Base-by-base conservation (phyloP, 768 basidiomycete species). In the Kwoniella newhampshirensis region DNA sequence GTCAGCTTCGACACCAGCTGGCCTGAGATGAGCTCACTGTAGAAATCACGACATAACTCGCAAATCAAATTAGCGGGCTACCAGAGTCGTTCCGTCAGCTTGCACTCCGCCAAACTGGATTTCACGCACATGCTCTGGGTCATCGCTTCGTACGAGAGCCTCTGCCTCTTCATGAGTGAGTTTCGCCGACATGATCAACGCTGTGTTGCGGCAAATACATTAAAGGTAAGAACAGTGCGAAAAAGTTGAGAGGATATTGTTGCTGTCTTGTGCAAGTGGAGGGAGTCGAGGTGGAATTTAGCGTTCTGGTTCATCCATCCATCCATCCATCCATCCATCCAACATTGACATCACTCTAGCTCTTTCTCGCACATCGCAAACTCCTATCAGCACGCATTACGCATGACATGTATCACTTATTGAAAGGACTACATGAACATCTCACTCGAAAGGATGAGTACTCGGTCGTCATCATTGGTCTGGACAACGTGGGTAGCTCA, bases 391-490 rank as follows among this genome's bases (percentile, higher is more conserved):
- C n/a, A n/a, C n/a, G n/a, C 32, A 32, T 6, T 32, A 6, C 32
- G 13, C 6, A 32, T 26, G 20, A 27, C 36, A 94, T 96, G 93
- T 97, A 94, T 77, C 91, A 96, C 77, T 83, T 98, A 32, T 82
- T 97, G 74, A 90, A 89, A 69, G 93, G 93, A 32, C 80, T 96
- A 3, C 87, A 96, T 77, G 87, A 89, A 75, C 86, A 92, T 77
- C 77, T 97, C 28, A 98, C 90, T 25, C 85, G 88, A 9, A 78
- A 78, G 59, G 77, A 89, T 58, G 90, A 94, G 67, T 97, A 93
- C 74, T 91, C 89, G 9, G 86, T 97, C 25, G 89, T 97, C 50
- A 96, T 97, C 73, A 85, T 98, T 51, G 94, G 93, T 28, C 63
- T 75, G 32, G 72, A 76, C 61, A 75, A 75, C 62, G 75, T 74